Percentiles rank a stretch among this genome's conserved stretches.
Evolutionary conservation across 1,139 yeast species (phyloP).

Genomic region (Saccharomyces pastorianus): DNA sequence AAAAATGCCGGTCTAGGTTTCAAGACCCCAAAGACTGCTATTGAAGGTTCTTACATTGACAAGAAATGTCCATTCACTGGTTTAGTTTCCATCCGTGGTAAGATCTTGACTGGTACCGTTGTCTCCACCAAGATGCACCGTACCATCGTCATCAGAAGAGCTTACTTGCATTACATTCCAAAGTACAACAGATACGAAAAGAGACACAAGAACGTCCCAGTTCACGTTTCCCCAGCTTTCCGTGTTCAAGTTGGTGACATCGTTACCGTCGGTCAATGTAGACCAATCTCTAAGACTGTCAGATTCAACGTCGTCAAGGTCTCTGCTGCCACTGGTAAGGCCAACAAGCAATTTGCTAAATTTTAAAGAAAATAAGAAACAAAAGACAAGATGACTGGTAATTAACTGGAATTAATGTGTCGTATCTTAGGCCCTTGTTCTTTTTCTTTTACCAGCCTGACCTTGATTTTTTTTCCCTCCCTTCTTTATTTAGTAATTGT

Average conservation of each 20-base stretch:
- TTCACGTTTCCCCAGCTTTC: constrained; percentile 99
- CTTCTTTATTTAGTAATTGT: neutral
- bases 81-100: constrained; percentile 96
- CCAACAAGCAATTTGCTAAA: constrained; percentile 88
- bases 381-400: neutral
- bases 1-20: constrained; percentile 99
- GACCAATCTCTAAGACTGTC: constrained; percentile 99
- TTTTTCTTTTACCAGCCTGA: neutral
- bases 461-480: neutral
- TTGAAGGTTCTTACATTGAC: constrained; percentile 98
- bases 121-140: constrained; percentile 99
- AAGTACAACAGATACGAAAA: constrained; percentile 99
- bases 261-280: constrained; percentile 99
- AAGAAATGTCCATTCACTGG: constrained; percentile 99
- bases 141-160: constrained; percentile 99
- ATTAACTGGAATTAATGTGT: neutral
- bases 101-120: constrained; percentile 97
- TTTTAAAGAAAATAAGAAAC: neutral
- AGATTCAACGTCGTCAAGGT: constrained; percentile 99
- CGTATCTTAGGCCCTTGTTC: neutral
- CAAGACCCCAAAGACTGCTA: constrained; percentile 99
- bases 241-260: constrained; percentile 98
- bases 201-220: constrained; percentile 99
- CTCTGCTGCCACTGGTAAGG: constrained; percentile 78
- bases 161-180: constrained; percentile 98